phyloP scores from a whole-genome alignment of 2,329 filamentous ascomycete species.

The Leptodontidium sp. region DNA sequence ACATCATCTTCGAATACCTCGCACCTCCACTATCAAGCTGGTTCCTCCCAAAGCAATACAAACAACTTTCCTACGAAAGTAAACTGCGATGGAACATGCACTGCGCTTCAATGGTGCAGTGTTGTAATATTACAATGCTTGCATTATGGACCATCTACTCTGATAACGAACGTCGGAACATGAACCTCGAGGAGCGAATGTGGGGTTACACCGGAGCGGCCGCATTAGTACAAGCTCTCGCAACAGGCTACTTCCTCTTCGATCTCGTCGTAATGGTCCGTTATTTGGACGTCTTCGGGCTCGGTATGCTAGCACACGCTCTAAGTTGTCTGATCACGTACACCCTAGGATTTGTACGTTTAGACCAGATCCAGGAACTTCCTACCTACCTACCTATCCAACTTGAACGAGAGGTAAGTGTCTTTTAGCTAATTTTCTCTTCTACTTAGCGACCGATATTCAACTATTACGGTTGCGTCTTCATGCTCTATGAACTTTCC shows the following conservation, averaged over 20 bases:
- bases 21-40: constrained; percentile 70
- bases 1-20: constrained; percentile 68
- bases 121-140: constrained; percentile 70
- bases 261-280: constrained; percentile 38
- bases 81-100: constrained; percentile 83
- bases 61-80: constrained; percentile 65
- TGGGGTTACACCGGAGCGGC: constrained; percentile 80
- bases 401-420: constrained; percentile 20
- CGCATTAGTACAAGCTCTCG: constrained; percentile 77
- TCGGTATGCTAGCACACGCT: constrained; percentile 68
- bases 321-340: constrained; percentile 73
- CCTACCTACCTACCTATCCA: too few relatives aligned
- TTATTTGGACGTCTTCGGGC: constrained; percentile 72
- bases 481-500: constrained; percentile 86
- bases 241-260: constrained; percentile 67
- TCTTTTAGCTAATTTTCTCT: constrained; percentile 24
- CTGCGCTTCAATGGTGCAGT: constrained; percentile 81
- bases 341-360: constrained; percentile 77
- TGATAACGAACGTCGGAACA: constrained; percentile 70
- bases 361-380: constrained; percentile 5
- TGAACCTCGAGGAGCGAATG: constrained; percentile 72
- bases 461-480: constrained; percentile 80
- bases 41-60: constrained; percentile 67
- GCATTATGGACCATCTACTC: constrained; percentile 74
- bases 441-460: constrained; percentile 74